phyloP scores from a whole-genome alignment of 1,284 basidiomycete genomes.

The Moesziomyces aphidis region DNA sequence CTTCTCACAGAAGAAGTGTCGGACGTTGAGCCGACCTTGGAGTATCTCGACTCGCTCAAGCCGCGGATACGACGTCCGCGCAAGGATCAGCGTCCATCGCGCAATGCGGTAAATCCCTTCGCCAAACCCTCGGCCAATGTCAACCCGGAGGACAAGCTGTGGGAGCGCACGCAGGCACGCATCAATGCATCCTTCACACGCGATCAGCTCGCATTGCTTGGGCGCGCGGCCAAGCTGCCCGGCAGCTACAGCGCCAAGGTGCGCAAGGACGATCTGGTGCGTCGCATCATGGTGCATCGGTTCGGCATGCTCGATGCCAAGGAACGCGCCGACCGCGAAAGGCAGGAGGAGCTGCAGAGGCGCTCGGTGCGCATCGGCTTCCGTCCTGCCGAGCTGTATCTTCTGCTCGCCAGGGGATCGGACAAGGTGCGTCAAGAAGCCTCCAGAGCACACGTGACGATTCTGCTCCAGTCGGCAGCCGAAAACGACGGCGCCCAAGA shows the following conservation, averaged over 20 bases:
- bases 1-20: slow-evolving; percentile 27
- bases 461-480: slow-evolving; percentile 20
- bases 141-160: slow-evolving; percentile 31
- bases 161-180: slow-evolving; percentile 34
- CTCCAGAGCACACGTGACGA: slow-evolving; percentile 21
- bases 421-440: slow-evolving; percentile 31
- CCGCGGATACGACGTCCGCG: slow-evolving; percentile 4
- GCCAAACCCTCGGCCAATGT: slow-evolving; percentile 9
- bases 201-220: slow-evolving; percentile 31
- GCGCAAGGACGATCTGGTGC: slow-evolving; percentile 29
- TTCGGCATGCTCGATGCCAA: slow-evolving; percentile 42
- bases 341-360: slow-evolving; percentile 28
- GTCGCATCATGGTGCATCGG: slow-evolving; percentile 42
- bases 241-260: slow-evolving; percentile 25
- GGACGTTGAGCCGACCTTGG: slow-evolving; percentile 34
- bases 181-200: slow-evolving; percentile 44
- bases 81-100: slow-evolving; percentile 1
- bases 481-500: not conserved
- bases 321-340: slow-evolving; percentile 27
- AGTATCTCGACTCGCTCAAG: slow-evolving; percentile 47
- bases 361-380: slow-evolving; percentile 22
- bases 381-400: slow-evolving; percentile 37
- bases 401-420: slow-evolving; percentile 30
- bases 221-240: slow-evolving; percentile 26
- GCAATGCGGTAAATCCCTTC: slow-evolving; percentile 20